A percentile compares a stretch with the other conserved stretches of the same genome.
phyloP scores from a whole-genome alignment of 192 early-diverging fungal genomes.

The Rhizophlyctis rosea region DNA sequence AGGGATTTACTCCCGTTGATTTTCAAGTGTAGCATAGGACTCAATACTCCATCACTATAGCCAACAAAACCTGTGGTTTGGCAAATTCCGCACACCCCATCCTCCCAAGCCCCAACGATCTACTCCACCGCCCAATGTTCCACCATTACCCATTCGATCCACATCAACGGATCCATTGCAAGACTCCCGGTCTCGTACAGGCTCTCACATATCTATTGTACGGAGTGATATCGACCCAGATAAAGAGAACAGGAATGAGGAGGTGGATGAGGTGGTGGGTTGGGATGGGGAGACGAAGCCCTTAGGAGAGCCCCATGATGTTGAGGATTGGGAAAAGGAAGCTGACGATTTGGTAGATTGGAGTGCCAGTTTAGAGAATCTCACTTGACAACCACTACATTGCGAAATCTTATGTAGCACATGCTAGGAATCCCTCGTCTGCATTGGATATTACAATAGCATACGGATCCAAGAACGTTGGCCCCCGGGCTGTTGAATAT shows the following conservation, averaged over 20 bases:
- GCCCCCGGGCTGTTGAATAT: too few species aligned
- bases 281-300: conserved; percentile 2
- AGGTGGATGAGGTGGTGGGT: neutral
- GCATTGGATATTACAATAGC: too few species aligned
- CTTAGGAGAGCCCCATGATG: neutral
- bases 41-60: neutral
- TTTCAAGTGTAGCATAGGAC: neutral
- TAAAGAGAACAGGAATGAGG: neutral
- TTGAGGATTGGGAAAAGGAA: conserved; percentile 42
- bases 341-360: conserved; percentile 41
- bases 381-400: too few species aligned
- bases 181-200: too few species aligned
- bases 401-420: too few species aligned
- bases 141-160: conserved; percentile 7
- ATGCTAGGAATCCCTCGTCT: too few species aligned
- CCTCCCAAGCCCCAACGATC: neutral
- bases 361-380: conserved; percentile 21
- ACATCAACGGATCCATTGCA: conserved; percentile 10
- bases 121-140: neutral
- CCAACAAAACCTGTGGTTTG: conserved; percentile 38
- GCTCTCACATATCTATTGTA: conserved; percentile 9
- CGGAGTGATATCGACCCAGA: conserved; percentile 4
- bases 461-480: too few species aligned
- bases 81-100: conserved; percentile 20
- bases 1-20: neutral